Evolutionary conservation across 2,329 filamentous ascomycete genomes (phyloP), one percentile per base, ranked within the genome.

Genomic region (Neonectria coccinea): DNA sequence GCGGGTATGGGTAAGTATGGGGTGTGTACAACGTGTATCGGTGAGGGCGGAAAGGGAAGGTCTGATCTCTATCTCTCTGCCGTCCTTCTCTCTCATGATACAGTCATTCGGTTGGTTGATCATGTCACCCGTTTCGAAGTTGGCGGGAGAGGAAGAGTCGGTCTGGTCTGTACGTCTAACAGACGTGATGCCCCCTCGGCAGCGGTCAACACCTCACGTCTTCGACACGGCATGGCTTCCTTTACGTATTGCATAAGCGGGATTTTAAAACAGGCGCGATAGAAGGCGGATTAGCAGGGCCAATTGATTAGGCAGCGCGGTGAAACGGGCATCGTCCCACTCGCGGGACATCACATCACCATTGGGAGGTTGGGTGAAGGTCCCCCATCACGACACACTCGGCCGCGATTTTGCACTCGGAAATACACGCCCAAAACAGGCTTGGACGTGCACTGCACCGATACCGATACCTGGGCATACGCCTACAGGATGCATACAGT

Each of bases 241-340:
- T 39, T 39, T 16, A n/a, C 36, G 36, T 39, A n/a, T n/a, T n/a
- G 36, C 36, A 39, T 5, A 42, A 42, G 39, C 39, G 39, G n/a
- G 18, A 42, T 42, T 42, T 42, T 42, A 20, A 10, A 42, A 18
- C 39, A 20, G 39, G 39, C 39, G 39, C 16, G n/a, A 42, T 42
- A 42, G n/a, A 42, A 18, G n/a, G 39, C 9, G 4, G n/a, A 11
- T 42, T 42, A 20, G n/a, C 39, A 42, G 39, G 18, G 39, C 16
- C 39, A 20, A 10, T 42, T 42, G 10, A 39, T 39, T 39, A 33
- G 14, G 44, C 57, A 60, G 51, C 50, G 50, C 53, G 54, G 59
- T 60, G 65, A 68, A 65, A 68, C 64, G 61, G 41, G 44, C 54
- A 54, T 62, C 65, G 66, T 67, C 64, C 66, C 66, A 67, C 64